phyloP scores from a whole-genome alignment of 2,329 filamentous ascomycete species.

The Xylariaceae sp. region DNA sequence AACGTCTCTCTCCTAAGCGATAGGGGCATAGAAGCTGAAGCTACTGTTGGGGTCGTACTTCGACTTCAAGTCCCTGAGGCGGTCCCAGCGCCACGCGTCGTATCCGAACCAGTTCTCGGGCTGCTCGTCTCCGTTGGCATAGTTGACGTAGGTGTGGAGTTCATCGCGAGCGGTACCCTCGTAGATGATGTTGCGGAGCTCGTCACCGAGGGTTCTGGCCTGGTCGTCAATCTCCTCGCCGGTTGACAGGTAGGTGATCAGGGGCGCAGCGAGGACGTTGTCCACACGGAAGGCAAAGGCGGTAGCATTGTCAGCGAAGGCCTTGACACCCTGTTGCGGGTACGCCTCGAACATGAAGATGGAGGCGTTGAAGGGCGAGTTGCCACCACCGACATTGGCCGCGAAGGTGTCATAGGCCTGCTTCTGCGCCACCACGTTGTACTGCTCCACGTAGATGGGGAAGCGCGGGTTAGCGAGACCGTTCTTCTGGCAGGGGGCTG shows the following conservation, averaged over 20 bases:
- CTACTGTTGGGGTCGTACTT: slow-evolving; percentile 32
- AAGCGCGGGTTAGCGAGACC: slow-evolving; percentile 23
- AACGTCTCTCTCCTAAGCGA: slow-evolving; percentile 4
- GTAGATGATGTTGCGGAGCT: slow-evolving; percentile 27
- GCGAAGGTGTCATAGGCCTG: slow-evolving; percentile 36
- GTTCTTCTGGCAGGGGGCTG: slow-evolving; percentile 18
- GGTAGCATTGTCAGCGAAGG: slow-evolving; percentile 12
- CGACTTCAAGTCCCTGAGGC: slow-evolving; percentile 33
- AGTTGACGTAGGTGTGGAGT: slow-evolving; percentile 33
- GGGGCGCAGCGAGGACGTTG: slow-evolving; percentile 17
- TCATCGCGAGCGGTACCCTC: slow-evolving; percentile 20
- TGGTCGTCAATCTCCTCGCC: slow-evolving; percentile 23
- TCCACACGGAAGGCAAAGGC: slow-evolving; percentile 24
- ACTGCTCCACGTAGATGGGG: slow-evolving; percentile 24
- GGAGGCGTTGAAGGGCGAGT: slow-evolving; percentile 31
- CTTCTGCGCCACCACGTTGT: slow-evolving; percentile 34
- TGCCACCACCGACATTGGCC: slow-evolving; percentile 24
- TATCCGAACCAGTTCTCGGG: slow-evolving; percentile 34
- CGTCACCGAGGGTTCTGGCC: slow-evolving; percentile 28
- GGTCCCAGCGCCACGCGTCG: slow-evolving; percentile 36
- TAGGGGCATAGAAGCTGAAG: slow-evolving; percentile 31
- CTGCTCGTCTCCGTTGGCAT: slow-evolving; percentile 32
- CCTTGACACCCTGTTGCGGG: slow-evolving; percentile 19
- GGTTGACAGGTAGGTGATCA: slow-evolving; percentile 31
- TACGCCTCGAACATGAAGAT: slow-evolving; percentile 26